phyloP scores from a whole-genome alignment of 176 grass and related monocot genomes.

The Triticum turgidum region DNA sequence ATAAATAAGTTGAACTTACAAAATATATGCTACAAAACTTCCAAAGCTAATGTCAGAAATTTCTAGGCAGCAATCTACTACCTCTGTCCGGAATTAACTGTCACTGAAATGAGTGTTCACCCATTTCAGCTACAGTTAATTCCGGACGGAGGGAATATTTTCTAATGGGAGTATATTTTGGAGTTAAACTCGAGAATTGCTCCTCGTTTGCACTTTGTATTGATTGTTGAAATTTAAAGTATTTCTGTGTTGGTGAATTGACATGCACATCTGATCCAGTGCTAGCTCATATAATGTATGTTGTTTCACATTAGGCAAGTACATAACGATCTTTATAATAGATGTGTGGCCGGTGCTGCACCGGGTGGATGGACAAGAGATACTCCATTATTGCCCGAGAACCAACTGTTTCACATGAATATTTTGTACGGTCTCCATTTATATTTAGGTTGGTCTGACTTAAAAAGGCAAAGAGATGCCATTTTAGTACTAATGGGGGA shows the following conservation, averaged over 20 bases:
- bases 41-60: not conserved
- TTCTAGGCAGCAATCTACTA: not conserved
- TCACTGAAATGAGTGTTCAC: no score
- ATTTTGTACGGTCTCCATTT: conserved; percentile 43
- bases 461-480: conserved; percentile 31
- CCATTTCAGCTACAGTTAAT: no score
- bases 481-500: conserved; percentile 17
- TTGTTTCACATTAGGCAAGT: conserved; percentile 28
- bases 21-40: not conserved
- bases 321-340: conserved; percentile 26
- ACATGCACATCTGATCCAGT: conserved; percentile 25
- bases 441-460: conserved; percentile 36
- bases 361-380: conserved; percentile 30
- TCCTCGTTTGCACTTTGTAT: not conserved
- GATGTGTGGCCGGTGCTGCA: conserved; percentile 25
- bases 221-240: not conserved
- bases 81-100: no score
- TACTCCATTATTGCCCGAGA: conserved; percentile 40
- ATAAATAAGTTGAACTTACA: not conserved
- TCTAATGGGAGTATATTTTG: not conserved
- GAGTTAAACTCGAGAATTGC: conserved; percentile 13
- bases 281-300: conserved; percentile 26
- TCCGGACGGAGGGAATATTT: not conserved
- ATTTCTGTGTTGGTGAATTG: not conserved
- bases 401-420: conserved; percentile 32